Conservation (phyloP, 805 yeast species). For the Candida koratica region DNA sequence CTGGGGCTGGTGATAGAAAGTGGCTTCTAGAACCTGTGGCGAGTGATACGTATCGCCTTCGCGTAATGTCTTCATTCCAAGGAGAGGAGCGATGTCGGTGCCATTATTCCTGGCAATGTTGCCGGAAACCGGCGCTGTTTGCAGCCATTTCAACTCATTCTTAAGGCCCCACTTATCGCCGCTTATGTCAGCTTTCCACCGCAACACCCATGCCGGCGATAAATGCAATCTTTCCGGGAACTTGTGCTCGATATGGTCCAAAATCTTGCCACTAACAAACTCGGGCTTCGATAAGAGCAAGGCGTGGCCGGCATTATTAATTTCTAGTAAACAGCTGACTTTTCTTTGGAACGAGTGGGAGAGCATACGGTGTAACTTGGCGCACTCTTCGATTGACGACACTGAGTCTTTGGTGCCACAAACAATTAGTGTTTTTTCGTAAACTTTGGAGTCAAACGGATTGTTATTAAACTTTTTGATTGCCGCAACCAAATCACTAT, state of each 20-base stretch:
- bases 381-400: constrained; percentile 45
- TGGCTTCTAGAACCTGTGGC: constrained; percentile 49
- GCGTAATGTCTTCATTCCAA: constrained; percentile 73
- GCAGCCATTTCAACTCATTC: constrained; percentile 69
- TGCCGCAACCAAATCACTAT: constrained; percentile 42
- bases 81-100: constrained; percentile 41
- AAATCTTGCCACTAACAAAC: constrained; percentile 54
- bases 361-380: constrained; percentile 26
- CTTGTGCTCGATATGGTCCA: constrained; percentile 50
- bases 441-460: constrained; percentile 25
- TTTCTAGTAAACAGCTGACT: constrained; percentile 31
- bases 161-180: constrained; percentile 79
- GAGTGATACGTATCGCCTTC: constrained; percentile 61
- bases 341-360: constrained; percentile 20
- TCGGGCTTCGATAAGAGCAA: constrained; percentile 62
- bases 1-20: constrained; percentile 24
- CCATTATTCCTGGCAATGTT: constrained; percentile 33
- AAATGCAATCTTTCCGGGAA: constrained; percentile 49
- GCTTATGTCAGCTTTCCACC: constrained; percentile 55
- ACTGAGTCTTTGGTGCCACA: constrained; percentile 57
- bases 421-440: constrained; percentile 49
- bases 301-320: constrained; percentile 61
- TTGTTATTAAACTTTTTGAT: constrained; percentile 34
- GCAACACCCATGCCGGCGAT: constrained; percentile 68
- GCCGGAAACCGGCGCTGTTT: constrained; percentile 47